Evolutionary conservation across 129 eudicot genomes (phyloP), one percentile per base, ranked within the genome.

Genomic region (Pseudognaphalium luteoalbum): DNA sequence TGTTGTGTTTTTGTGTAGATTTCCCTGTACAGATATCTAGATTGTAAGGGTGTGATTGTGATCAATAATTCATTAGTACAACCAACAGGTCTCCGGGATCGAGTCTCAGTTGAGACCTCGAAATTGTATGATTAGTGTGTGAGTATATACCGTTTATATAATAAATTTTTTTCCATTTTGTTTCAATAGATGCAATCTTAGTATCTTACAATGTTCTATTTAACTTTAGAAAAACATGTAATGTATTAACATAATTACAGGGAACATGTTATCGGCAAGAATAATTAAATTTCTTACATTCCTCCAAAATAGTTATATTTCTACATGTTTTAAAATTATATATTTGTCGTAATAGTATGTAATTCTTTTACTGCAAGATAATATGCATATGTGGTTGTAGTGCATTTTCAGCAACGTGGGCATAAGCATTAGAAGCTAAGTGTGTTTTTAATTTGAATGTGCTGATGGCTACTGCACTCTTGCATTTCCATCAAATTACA

Each of bases 1-100:
- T 25, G 68, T 33, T 28, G 69, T 33, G 37, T 32, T 64, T 63
- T 11, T 28, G 69, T 32, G 22, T 64, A 64, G 69, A 64, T 32
- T 64, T 64, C 10, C 20, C 7, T 30, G 68, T 30, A 63, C 37
- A 63, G 37, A 12, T 30, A 28, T 64, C 16, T 64, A 29, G 54
- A 47, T 47, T 32, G 10, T 32, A 64, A 11, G 42, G 42, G 22
- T 64, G 68, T 64, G 42, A 16, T 17, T 33, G 25, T 32, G 69
- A 64, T 30, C 41, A 64, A 64, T 64, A 57, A 57, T 6, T 20
- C 62, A 57, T 1, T 57, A 57, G 17, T 57, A 57, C 62, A 47
- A 47, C 6, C 54, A 14, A 47, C 54, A 47, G 17, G 54, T 47
- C 15, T 42, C 1, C 3, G 54, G 17, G n/a, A 12, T 47, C 17